These are phyloP conservation scores for Fraxinus sp. DNA, from an alignment of 305 asterid genomes.

Conservation along the genomic window DNA sequence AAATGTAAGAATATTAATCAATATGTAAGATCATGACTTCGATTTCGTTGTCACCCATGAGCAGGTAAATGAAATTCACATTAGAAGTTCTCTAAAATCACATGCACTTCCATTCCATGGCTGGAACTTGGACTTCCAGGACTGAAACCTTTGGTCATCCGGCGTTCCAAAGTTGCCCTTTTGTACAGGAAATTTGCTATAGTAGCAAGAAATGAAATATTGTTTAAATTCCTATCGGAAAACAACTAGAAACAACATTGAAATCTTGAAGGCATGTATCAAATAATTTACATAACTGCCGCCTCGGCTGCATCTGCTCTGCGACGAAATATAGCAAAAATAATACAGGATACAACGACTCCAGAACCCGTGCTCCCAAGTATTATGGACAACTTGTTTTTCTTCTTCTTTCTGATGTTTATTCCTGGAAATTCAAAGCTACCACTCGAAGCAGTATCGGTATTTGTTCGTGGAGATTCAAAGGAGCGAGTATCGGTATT, in stretches of 20 bases:
- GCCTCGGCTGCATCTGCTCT: slow-evolving; percentile 25
- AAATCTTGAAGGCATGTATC: neutral
- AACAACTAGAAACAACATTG: neutral
- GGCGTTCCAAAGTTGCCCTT: neutral
- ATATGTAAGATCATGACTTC: too few relatives aligned
- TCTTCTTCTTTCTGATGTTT: slow-evolving; percentile 20
- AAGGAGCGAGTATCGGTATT: neutral
- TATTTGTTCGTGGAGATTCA: neutral
- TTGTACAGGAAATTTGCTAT: neutral
- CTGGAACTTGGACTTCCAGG: neutral
- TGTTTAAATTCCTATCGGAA: neutral
- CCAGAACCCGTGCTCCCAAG: slow-evolving; percentile 19
- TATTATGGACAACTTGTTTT: slow-evolving; percentile 2
- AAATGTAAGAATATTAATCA: too few relatives aligned
- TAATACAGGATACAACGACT: slow-evolving; percentile 23
- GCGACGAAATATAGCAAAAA: slow-evolving; percentile 26
- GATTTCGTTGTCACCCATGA: too few relatives aligned
- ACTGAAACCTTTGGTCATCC: neutral
- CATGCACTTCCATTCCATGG: neutral
- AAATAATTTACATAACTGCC: neutral
- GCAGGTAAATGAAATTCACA: too few relatives aligned
- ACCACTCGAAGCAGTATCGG: too few relatives aligned
- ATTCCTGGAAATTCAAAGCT: neutral
- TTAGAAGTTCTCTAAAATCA: neutral
- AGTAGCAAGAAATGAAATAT: neutral